phyloP scores from a whole-genome alignment of 306 rosid genomes.

The Astragalus glycyphyllos region DNA sequence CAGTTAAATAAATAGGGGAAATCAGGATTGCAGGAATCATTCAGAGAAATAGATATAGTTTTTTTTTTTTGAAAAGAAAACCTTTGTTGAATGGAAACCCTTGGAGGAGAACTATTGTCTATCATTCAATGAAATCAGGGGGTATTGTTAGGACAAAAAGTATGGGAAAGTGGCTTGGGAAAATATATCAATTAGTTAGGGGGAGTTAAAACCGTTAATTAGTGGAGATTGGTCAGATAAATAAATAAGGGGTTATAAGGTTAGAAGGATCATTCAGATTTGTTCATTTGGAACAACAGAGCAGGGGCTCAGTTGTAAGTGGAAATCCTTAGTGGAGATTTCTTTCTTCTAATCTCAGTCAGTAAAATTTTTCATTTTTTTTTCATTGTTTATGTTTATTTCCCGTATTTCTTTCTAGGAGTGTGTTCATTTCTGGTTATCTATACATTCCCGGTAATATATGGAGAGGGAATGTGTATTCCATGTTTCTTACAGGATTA shows the following conservation, averaged over 20 bases:
- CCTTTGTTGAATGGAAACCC: not conserved
- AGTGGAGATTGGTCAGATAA: not conserved
- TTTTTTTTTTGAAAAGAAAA: too few species aligned
- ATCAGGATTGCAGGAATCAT: not conserved
- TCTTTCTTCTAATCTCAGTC: not conserved
- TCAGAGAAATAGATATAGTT: not conserved
- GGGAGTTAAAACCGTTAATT: not conserved
- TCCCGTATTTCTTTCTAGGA: not conserved
- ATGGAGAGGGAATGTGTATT: too few species aligned
- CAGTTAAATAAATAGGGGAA: not conserved
- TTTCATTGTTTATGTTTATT: not conserved
- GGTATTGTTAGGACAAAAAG: not conserved
- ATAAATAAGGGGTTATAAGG: not conserved
- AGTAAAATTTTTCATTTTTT: not conserved
- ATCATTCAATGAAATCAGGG: not conserved
- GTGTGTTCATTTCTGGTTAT: too few species aligned
- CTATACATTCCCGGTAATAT: too few species aligned
- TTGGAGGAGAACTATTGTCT: not conserved
- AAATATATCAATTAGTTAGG: not conserved
- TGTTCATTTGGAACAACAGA: not conserved
- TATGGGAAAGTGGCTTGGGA: not conserved
- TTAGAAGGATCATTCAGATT: not conserved
- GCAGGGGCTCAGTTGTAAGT: not conserved
- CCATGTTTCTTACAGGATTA: too few species aligned
- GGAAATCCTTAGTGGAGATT: not conserved